These are phyloP conservation scores for Discostella stelligeroides DNA, from an alignment of 108 stramenopile species.

Conservation along the genomic window DNA sequence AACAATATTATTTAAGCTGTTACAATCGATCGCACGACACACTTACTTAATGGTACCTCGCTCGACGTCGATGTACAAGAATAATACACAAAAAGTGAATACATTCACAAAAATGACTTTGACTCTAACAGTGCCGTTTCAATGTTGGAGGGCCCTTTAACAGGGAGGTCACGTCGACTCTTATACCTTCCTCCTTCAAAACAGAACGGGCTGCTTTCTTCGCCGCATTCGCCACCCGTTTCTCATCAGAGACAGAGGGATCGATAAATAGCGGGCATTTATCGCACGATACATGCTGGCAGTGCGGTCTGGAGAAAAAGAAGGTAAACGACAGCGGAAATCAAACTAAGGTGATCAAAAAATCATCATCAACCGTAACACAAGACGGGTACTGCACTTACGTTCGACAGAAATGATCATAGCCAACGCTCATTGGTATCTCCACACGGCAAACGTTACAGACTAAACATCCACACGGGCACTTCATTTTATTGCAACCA, in stretches of 20 bases:
- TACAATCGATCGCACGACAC: too few species aligned
- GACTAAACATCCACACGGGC: slow-evolving; percentile 68
- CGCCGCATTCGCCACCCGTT: slow-evolving; percentile 78
- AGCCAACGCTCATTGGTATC: slow-evolving; percentile 55
- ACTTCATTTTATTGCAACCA: slow-evolving; percentile 90
- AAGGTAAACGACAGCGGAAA: not conserved
- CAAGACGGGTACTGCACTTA: not conserved
- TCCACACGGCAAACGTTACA: slow-evolving; percentile 84
- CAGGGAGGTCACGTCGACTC: slow-evolving; percentile 38
- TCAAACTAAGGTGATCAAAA: too few species aligned
- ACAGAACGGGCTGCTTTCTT: slow-evolving; percentile 62
- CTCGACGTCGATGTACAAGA: too few species aligned
- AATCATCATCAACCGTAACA: too few species aligned
- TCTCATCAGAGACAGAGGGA: slow-evolving; percentile 62
- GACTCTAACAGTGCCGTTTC: too few species aligned
- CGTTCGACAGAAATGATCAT: slow-evolving; percentile 83
- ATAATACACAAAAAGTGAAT: too few species aligned
- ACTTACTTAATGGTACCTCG: too few species aligned
- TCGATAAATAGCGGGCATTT: slow-evolving; percentile 79
- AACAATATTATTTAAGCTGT: too few species aligned
- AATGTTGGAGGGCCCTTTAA: slow-evolving; percentile 25
- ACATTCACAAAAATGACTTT: too few species aligned
- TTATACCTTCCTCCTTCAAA: slow-evolving; percentile 13
- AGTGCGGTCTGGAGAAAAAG: slow-evolving; percentile 50
- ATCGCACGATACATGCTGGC: slow-evolving; percentile 69